Evolutionary conservation across 345 rosid genomes (phyloP).

Genomic region (Acer campestre): DNA sequence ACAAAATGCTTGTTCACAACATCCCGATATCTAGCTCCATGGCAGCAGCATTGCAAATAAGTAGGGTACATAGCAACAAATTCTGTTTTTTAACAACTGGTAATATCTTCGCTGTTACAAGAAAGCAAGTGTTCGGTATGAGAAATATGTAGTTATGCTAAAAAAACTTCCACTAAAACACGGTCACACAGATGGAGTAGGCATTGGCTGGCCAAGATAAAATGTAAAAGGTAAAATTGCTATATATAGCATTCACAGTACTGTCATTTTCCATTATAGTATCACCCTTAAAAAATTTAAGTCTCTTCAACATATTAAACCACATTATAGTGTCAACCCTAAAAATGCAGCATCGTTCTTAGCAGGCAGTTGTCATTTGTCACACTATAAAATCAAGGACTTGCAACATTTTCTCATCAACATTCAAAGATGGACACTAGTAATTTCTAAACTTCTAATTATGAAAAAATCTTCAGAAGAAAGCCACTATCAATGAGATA

Average conservation of each 20-base stretch:
- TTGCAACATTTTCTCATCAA: too few species aligned
- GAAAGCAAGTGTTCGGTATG: conserved; percentile 9
- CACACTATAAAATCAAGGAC: background rate
- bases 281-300: background rate
- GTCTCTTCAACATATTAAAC: background rate
- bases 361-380: background rate
- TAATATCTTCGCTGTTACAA: conserved; percentile 73
- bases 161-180: background rate
- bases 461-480: background rate
- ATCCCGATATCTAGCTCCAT: conserved; percentile 72
- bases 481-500: background rate
- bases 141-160: background rate
- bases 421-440: too few species aligned
- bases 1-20: background rate
- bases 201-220: background rate
- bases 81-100: conserved; percentile 95
- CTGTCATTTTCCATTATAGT: background rate
- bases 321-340: background rate
- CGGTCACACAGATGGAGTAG: background rate
- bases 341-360: background rate
- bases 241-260: background rate
- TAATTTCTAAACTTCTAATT: too few species aligned
- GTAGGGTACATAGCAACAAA: conserved; percentile 84
- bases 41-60: conserved; percentile 93
- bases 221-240: conserved; percentile 1